Base-by-base conservation (phyloP, 495 filamentous ascomycete species). In the Xylaria longipes region DNA sequence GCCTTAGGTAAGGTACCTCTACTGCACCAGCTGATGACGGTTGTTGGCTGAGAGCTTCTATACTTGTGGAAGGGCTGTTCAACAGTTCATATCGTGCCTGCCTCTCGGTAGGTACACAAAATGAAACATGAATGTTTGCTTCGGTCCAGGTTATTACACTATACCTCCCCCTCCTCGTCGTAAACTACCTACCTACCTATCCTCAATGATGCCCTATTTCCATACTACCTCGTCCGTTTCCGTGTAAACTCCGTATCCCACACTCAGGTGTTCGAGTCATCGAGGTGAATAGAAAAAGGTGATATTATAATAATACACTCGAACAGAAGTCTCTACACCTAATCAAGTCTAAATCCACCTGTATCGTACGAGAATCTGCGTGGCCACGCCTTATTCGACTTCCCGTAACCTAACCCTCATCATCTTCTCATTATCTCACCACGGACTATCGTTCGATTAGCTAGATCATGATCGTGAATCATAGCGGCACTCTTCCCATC, bases 401-500 rank as follows among this genome's bases (percentile, higher is more conserved):
- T 66, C 63, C 43, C 65, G 65, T 56, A 54, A 41, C 65, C 65
- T 56, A 0, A 56, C n/a, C 65, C 65, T 67, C 48, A 43, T 60
- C 7, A 9, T 58, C 29, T 35, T 35, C 54, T 58, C 54, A 58
- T 45, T 29, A 29, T 11, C 43, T 43, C 29, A 50, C 50, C 62
- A 12, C 5, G 45, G 15, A 43, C 60, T 29, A 25, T 20, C 4
- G n/a, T n/a, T n/a, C n/a, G 5, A 22, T 25, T 12, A 11, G 8
- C 35, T 35, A 39, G 7, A 39, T 37, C 31, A 35, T n/a, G 14
- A 43, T 63, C 54, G 17, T 64, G 46, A 50, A 31, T 63, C n/a
- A 67, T 46, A 68, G 54, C 43, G 70, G 64, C 22, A 72, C 22
- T 25, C 70, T 72, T 0, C 70, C 56, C 64, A 68, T 72, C 65